Percentiles rank a stretch among this genome's conserved stretches.
Conservation (phyloP, 345 rosid species). For the Populus deltoides region DNA sequence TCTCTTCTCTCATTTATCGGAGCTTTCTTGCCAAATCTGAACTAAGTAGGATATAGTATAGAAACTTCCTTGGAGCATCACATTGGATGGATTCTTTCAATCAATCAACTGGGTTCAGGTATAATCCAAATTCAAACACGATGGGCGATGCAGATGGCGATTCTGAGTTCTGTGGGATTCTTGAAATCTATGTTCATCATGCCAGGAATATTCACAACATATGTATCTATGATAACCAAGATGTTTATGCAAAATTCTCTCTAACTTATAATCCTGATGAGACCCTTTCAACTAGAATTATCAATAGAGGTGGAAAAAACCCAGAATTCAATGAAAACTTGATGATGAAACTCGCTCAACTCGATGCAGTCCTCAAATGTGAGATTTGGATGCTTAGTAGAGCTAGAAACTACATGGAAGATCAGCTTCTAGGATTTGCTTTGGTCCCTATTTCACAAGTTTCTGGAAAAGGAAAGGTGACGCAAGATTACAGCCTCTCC, state of each 20-base stretch:
- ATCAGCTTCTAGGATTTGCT: conserved; percentile 87
- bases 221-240: conserved; percentile 93
- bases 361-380: conserved; percentile 82
- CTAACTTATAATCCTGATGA: conserved; percentile 88
- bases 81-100: conserved; percentile 53
- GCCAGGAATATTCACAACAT: conserved; percentile 97
- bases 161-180: conserved; percentile 51
- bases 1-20: background rate
- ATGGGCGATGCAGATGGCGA: conserved; percentile 34
- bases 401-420: conserved; percentile 80
- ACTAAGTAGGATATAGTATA: background rate
- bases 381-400: conserved; percentile 98
- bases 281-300: conserved; percentile 66
- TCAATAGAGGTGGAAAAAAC: conserved; percentile 84
- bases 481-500: conserved; percentile 69
- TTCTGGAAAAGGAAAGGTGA: conserved; percentile 62
- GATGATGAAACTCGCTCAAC: conserved; percentile 49
- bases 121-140: conserved; percentile 27
- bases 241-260: conserved; percentile 91
- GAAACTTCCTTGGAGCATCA: background rate
- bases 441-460: conserved; percentile 71
- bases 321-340: conserved; percentile 76
- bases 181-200: conserved; percentile 74
- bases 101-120: conserved; percentile 43
- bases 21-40: background rate